These are phyloP conservation scores for Solanum megistacrolobum DNA, from an alignment of 257 asterid genomes.

Conservation along the genomic window DNA sequence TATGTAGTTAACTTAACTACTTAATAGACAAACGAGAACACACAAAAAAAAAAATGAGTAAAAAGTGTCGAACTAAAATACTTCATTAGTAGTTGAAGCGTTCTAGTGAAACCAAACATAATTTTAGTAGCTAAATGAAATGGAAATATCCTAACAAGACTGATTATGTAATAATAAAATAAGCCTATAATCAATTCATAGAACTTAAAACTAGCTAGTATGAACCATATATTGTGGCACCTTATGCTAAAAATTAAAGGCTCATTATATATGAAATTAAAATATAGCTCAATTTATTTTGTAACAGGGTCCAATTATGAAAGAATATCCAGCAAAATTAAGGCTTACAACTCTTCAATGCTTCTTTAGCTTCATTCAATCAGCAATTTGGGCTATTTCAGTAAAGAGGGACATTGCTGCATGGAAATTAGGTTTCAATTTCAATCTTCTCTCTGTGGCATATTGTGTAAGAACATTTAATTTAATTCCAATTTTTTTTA, in stretches of 20 bases:
- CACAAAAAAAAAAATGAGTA: neutral
- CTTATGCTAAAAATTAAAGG: neutral
- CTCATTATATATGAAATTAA: neutral
- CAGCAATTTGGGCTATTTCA: constrained; percentile 27
- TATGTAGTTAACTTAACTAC: neutral
- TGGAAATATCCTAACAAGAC: neutral
- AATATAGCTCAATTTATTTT: neutral
- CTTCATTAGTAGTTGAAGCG: no score
- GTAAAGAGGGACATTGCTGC: constrained; percentile 24
- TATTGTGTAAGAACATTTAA: constrained; percentile 33
- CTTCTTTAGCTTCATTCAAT: constrained; percentile 30
- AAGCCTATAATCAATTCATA: neutral
- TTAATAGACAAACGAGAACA: no score
- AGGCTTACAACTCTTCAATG: constrained; percentile 40
- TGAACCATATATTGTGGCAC: neutral
- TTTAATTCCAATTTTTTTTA: neutral
- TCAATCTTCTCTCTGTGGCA: constrained; percentile 22
- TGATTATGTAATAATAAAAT: neutral
- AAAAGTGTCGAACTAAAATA: neutral
- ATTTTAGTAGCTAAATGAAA: no score
- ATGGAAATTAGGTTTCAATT: constrained; percentile 52
- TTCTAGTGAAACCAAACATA: neutral
- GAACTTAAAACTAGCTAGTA: neutral
- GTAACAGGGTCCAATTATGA: constrained; percentile 25
- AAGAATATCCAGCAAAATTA: constrained; percentile 39